Conservation (phyloP, 2,329 filamentous ascomycete species). For the Onygenales sp. region DNA sequence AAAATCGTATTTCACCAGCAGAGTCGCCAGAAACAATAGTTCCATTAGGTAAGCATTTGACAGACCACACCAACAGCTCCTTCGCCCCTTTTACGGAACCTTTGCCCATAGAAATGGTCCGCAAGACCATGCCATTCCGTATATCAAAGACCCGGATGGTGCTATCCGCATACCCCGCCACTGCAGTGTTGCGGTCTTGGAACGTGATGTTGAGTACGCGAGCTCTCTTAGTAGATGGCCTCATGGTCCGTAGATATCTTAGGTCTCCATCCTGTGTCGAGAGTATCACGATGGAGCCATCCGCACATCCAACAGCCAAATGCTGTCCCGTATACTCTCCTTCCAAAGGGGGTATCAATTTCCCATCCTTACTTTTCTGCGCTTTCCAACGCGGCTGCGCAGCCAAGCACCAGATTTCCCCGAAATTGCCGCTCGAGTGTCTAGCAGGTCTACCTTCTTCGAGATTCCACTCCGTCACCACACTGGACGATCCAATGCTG, state of each 20-base stretch:
- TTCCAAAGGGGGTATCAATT: constrained; percentile 23
- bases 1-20: constrained; percentile 84
- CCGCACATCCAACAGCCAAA: constrained; percentile 79
- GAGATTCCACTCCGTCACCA: constrained; percentile 92
- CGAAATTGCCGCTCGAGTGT: constrained; percentile 84
- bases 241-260: constrained; percentile 65
- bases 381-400: constrained; percentile 59
- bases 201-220: constrained; percentile 88
- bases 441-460: constrained; percentile 65
- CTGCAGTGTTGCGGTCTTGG: constrained; percentile 69
- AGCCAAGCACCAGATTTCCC: constrained; percentile 93
- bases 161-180: constrained; percentile 93
- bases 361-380: constrained; percentile 27
- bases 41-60: constrained; percentile 77
- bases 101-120: constrained; percentile 77
- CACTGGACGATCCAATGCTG: constrained; percentile 88
- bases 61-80: constrained; percentile 84
- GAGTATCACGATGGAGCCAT: constrained; percentile 80
- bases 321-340: constrained; percentile 44
- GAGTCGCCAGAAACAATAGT: constrained; percentile 94
- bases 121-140: constrained; percentile 62
- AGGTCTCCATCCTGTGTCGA: constrained; percentile 78
- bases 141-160: constrained; percentile 88
- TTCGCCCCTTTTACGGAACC: constrained; percentile 68
- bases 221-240: constrained; percentile 72